A percentile compares a stretch with the other conserved stretches of the same genome.
These are phyloP conservation scores for Puccinia triticina DNA, from an alignment of 1,284 basidiomycete species.

Conservation along the genomic window DNA sequence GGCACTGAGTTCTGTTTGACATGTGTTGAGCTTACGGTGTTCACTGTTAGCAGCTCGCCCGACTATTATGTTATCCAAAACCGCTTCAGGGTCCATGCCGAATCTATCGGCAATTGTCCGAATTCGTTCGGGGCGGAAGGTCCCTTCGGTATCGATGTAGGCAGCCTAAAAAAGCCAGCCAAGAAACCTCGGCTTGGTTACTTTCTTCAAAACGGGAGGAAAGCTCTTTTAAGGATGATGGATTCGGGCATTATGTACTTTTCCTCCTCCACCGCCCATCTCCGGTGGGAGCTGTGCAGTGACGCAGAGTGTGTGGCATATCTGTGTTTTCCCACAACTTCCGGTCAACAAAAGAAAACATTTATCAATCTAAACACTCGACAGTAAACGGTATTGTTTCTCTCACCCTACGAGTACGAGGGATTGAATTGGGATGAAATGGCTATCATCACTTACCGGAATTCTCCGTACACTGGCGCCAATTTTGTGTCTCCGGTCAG, in stretches of 20 bases:
- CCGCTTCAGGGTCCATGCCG: conserved; percentile 82
- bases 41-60: conserved; percentile 50
- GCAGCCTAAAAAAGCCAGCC: conserved; percentile 65
- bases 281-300: conserved; percentile 82
- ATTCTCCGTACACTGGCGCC: conserved; percentile 42
- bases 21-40: background rate
- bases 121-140: conserved; percentile 89
- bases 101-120: conserved; percentile 84
- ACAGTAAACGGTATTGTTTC: background rate
- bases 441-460: conserved; percentile 14
- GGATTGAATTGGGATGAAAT: background rate
- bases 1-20: too few relatives aligned
- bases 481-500: background rate
- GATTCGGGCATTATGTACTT: too few relatives aligned
- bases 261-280: conserved; percentile 84
- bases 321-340: conserved; percentile 82
- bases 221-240: too few relatives aligned
- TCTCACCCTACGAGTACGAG: background rate
- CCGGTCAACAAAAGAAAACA: conserved; percentile 67
- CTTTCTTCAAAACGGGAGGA: background rate
- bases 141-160: conserved; percentile 89
- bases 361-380: conserved; percentile 60
- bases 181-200: background rate
- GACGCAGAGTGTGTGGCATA: conserved; percentile 89
- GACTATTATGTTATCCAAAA: conserved; percentile 80